phyloP scores from a whole-genome alignment of 2,329 filamentous ascomycete species.

The Claviceps maximensis region DNA sequence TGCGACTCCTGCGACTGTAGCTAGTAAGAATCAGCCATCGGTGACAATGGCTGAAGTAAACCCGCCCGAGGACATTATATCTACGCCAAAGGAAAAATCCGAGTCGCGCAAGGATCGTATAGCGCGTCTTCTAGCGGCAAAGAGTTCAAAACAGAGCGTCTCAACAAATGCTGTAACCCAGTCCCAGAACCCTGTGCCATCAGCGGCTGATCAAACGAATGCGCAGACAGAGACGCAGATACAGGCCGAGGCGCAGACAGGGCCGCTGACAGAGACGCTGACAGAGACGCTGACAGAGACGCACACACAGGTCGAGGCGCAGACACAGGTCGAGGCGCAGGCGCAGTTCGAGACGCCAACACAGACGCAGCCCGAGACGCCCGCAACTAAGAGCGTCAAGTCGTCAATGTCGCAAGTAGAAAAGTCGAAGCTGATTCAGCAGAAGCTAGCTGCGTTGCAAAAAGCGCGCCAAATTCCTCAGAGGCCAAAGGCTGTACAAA shows the following conservation, averaged over 20 bases:
- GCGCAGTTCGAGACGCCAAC: not conserved
- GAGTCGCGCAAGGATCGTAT: conserved; percentile 65
- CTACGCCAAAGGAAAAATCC: conserved; percentile 20
- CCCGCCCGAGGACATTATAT: not conserved
- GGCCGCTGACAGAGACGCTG: no score
- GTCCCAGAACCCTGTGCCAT: conserved; percentile 4
- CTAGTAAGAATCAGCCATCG: not conserved
- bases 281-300: not conserved
- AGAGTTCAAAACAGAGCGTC: conserved; percentile 39
- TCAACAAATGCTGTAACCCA: conserved; percentile 6
- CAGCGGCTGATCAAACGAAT: not conserved
- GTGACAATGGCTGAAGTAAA: not conserved
- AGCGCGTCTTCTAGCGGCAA: conserved; percentile 61
- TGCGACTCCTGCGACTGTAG: not conserved
- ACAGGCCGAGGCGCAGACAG: not conserved
- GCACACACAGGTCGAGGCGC: not conserved
- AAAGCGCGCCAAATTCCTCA: conserved; percentile 35
- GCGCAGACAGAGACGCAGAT: not conserved
- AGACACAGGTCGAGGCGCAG: not conserved
- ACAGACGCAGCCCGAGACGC: not conserved
- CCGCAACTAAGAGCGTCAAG: conserved; percentile 13
- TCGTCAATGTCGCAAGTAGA: conserved; percentile 35
- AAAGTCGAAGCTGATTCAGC: conserved; percentile 59
- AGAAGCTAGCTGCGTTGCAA: conserved; percentile 65
- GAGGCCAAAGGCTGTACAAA: not conserved